A percentile compares a stretch with the other conserved stretches of the same genome.
phyloP scores from a whole-genome alignment of 306 rosid genomes.

The Erythrophleum fordii region DNA sequence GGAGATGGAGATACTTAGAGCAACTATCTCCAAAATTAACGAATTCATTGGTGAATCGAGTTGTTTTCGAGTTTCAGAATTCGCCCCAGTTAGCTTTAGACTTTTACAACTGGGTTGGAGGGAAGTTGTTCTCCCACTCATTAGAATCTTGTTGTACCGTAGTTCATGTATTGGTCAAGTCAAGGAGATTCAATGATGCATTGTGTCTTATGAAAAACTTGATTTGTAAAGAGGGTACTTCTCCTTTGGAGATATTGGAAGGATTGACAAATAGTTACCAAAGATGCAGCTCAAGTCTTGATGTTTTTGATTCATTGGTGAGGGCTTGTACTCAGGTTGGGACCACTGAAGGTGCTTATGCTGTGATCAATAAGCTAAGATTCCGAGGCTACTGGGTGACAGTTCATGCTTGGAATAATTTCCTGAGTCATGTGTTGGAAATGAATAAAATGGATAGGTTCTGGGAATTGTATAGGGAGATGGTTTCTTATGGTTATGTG shows the following conservation, averaged over 20 bases:
- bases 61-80: constrained; percentile 53
- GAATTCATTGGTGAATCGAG: constrained; percentile 45
- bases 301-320: constrained; percentile 63
- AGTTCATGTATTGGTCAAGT: constrained; percentile 60
- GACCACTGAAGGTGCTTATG: constrained; percentile 55
- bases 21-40: constrained; percentile 51
- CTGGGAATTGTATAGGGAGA: constrained; percentile 59
- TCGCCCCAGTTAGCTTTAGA: constrained; percentile 56
- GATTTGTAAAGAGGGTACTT: constrained; percentile 40
- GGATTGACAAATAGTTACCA: constrained; percentile 49
- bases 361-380: constrained; percentile 50
- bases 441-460: constrained; percentile 50
- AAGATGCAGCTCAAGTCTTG: constrained; percentile 44
- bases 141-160: constrained; percentile 51
- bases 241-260: constrained; percentile 52
- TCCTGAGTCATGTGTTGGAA: constrained; percentile 53
- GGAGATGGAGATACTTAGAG: constrained; percentile 58
- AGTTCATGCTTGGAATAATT: constrained; percentile 72
- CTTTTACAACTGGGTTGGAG: constrained; percentile 52
- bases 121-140: constrained; percentile 40
- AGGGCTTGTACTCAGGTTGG: constrained; percentile 58
- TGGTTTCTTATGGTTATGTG: constrained; percentile 53
- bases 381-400: constrained; percentile 46
- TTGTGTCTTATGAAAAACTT: constrained; percentile 48
- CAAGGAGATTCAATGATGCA: constrained; percentile 56